Conservation (phyloP, 2,329 filamentous ascomycete genomes). For the Eutypella sp. region DNA sequence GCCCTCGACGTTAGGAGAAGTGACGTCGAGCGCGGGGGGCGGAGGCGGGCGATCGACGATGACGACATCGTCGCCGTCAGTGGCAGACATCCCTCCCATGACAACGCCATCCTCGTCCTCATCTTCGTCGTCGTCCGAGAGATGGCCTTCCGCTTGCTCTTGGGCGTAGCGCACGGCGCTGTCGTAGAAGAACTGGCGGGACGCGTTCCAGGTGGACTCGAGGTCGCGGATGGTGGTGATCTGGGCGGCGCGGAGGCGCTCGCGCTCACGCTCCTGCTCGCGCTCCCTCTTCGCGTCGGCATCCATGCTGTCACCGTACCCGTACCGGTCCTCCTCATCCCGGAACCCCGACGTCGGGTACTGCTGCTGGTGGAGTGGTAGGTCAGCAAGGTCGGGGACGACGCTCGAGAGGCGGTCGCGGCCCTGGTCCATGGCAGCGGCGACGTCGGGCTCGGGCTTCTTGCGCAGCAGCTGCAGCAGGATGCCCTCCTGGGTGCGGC, state of each 20-base stretch:
- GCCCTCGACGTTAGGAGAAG: slow-evolving; percentile 20
- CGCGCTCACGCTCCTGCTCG: slow-evolving; percentile 26
- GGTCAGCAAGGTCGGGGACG: not conserved
- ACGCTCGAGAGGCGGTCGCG: slow-evolving; percentile 34
- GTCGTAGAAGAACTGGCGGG: slow-evolving; percentile 25
- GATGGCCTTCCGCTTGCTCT: slow-evolving; percentile 57
- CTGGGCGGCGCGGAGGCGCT: not conserved
- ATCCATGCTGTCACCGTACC: slow-evolving; percentile 11
- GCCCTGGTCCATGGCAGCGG: slow-evolving; percentile 65
- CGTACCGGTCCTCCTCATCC: slow-evolving; percentile 21
- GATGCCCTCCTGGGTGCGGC: slow-evolving; percentile 60
- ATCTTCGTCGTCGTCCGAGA: slow-evolving; percentile 54
- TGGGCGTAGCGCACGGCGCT: slow-evolving; percentile 33
- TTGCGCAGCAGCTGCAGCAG: slow-evolving; percentile 71
- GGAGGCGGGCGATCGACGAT: slow-evolving; percentile 24
- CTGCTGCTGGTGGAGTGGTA: not conserved
- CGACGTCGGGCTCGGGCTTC: slow-evolving; percentile 74
- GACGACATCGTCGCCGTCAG: slow-evolving; percentile 27
- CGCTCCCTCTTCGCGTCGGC: slow-evolving; percentile 36
- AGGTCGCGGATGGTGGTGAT: slow-evolving; percentile 25
- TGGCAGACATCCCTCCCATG: too few species aligned
- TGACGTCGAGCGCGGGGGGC: slow-evolving; percentile 21
- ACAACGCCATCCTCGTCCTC: slow-evolving; percentile 41
- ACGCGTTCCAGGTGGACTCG: slow-evolving; percentile 33
- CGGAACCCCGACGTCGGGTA: too few species aligned